Percentiles rank a stretch among this genome's conserved stretches.
Evolutionary conservation across 768 basidiomycete species (phyloP).

Genomic region (Paxillus rubicundulus): DNA sequence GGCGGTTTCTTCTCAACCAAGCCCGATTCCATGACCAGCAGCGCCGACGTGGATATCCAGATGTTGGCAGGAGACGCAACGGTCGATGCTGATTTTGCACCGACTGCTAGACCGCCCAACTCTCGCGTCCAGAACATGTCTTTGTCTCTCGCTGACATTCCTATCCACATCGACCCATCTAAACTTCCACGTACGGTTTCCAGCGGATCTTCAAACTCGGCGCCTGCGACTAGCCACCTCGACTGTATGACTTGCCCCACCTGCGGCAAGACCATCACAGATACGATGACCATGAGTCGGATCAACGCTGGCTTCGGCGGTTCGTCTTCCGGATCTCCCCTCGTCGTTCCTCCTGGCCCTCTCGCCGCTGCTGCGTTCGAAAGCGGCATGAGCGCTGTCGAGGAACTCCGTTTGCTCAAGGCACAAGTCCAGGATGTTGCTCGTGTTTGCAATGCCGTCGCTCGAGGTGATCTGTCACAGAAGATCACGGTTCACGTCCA

Average conservation of each 20-base stretch:
- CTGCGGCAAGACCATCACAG: constrained; percentile 51
- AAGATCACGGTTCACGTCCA: constrained; percentile 79
- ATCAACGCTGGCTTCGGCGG: constrained; percentile 24
- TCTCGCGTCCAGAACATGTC: constrained; percentile 29
- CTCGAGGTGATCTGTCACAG: constrained; percentile 70
- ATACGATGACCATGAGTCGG: constrained; percentile 37
- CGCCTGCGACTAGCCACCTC: constrained; percentile 42
- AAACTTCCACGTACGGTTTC: constrained; percentile 31
- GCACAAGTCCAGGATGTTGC: constrained; percentile 84
- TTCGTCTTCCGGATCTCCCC: constrained; percentile 33
- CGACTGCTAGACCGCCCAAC: constrained; percentile 23
- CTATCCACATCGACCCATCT: constrained; percentile 36
- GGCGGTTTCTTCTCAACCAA: constrained; percentile 23
- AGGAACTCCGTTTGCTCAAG: constrained; percentile 76
- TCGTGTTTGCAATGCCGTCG: constrained; percentile 78
- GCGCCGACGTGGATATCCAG: constrained; percentile 26
- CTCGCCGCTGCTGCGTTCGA: constrained; percentile 55
- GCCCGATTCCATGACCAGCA: constrained; percentile 18
- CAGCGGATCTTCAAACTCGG: constrained; percentile 37
- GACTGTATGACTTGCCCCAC: constrained; percentile 50
- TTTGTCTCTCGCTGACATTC: constrained; percentile 21
- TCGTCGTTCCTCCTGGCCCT: constrained; percentile 55
- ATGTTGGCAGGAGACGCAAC: constrained; percentile 26
- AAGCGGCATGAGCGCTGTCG: constrained; percentile 64
- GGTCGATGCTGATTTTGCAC: constrained; percentile 22